A percentile compares a stretch with the other conserved stretches of the same genome.
Conservation (phyloP, 2,329 filamentous ascomycete genomes). For the Cordyceps militaris region DNA sequence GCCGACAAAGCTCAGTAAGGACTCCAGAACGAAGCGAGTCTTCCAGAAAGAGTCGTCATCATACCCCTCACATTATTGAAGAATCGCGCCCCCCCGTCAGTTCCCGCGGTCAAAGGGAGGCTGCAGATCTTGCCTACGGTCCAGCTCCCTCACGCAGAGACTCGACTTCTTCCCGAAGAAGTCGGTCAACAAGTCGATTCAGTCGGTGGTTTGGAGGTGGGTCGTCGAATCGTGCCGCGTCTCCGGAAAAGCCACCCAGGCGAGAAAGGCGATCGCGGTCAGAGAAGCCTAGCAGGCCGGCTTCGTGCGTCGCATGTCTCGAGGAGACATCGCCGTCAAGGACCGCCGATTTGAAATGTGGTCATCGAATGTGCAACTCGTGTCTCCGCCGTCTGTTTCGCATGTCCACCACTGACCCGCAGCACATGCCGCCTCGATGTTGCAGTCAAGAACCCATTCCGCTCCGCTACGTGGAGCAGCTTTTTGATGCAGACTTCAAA, state of each 20-base stretch:
- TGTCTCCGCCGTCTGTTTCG: constrained; percentile 71
- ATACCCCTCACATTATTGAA: constrained; percentile 25
- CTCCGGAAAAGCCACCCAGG: constrained; percentile 19
- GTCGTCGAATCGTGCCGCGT: constrained; percentile 20
- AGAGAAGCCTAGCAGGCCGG: constrained; percentile 25
- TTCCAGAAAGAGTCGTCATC: constrained; percentile 22
- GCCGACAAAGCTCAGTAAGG: constrained; percentile 21
- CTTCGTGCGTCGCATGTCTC: constrained; percentile 67
- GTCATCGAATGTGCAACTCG: constrained; percentile 71
- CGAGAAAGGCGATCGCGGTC: constrained; percentile 9
- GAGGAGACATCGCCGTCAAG: constrained; percentile 58
- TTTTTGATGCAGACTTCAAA: constrained; percentile 72
- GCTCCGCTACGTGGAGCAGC: constrained; percentile 64
- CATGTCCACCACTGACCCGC: constrained; percentile 67
- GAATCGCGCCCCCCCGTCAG: constrained; percentile 28
- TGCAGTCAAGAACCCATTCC: constrained; percentile 69
- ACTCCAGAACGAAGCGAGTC: constrained; percentile 25
- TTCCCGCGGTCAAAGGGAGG: constrained; percentile 18
- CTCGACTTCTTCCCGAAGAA: constrained; percentile 15
- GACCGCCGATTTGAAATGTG: constrained; percentile 66
- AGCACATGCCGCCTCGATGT: constrained; percentile 79
- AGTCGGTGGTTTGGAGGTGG: constrained; percentile 22
- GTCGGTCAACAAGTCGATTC: constrained; percentile 19
- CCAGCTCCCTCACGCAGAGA: constrained; percentile 4
- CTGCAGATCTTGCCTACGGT: neutral